Percentiles rank a stretch among this genome's conserved stretches.
These are phyloP conservation scores for Phaeosphaeria sp. DNA, from an alignment of 2,329 filamentous ascomycete species.

Conservation along the genomic window DNA sequence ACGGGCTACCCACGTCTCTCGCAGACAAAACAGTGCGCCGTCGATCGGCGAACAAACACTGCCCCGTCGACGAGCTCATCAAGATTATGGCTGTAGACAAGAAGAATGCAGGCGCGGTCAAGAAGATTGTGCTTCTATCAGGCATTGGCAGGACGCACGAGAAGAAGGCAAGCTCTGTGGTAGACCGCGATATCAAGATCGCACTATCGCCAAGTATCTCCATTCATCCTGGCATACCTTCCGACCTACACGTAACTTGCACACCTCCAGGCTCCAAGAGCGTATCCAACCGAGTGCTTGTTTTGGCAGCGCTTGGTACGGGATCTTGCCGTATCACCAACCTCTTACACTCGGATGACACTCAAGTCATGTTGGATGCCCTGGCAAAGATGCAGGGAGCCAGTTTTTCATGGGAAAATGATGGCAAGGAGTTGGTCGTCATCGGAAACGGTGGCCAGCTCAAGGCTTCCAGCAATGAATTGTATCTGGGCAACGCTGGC, in stretches of 20 bases:
- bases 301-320: constrained; percentile 88
- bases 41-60: constrained; percentile 84
- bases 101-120: constrained; percentile 94
- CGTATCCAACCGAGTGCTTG: constrained; percentile 91
- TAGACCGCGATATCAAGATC: constrained; percentile 81
- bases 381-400: constrained; percentile 83
- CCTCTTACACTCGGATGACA: constrained; percentile 93
- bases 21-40: constrained; percentile 82
- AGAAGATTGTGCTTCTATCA: constrained; percentile 93
- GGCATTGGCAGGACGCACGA: constrained; percentile 90
- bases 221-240: constrained; percentile 74
- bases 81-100: constrained; percentile 98
- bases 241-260: constrained; percentile 72
- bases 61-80: constrained; percentile 83
- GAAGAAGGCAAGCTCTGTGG: constrained; percentile 85
- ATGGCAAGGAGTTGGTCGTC: constrained; percentile 88
- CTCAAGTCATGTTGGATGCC: constrained; percentile 96
- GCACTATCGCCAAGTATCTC: constrained; percentile 80
- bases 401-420: constrained; percentile 91
- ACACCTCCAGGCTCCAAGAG: constrained; percentile 95
- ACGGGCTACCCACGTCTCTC: constrained; percentile 84
- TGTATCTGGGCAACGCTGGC: constrained; percentile 96
- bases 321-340: constrained; percentile 91
- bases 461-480: constrained; percentile 73
- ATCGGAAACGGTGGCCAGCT: constrained; percentile 89